These are phyloP conservation scores for Irpex sp. DNA, from an alignment of 1,284 basidiomycete genomes.

Conservation along the genomic window DNA sequence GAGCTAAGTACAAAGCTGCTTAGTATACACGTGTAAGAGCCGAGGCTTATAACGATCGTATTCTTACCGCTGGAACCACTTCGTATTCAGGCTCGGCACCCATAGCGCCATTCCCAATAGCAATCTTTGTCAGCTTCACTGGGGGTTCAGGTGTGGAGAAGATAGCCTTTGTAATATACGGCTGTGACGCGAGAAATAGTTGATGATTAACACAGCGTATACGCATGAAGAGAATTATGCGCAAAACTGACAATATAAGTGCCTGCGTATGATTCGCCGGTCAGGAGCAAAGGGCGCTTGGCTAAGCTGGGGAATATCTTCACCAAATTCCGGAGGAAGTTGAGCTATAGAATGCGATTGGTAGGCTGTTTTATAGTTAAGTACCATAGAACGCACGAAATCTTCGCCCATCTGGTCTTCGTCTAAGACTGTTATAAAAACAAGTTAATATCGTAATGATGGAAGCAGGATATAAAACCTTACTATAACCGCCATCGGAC, in stretches of 20 bases:
- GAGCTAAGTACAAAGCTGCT: not conserved
- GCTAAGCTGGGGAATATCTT: conserved; percentile 26
- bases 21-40: no score
- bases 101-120: conserved; percentile 66
- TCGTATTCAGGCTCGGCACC: conserved; percentile 46
- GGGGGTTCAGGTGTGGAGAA: conserved; percentile 58
- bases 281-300: conserved; percentile 25
- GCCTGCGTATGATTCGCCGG: conserved; percentile 28
- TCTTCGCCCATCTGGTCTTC: conserved; percentile 66
- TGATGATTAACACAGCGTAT: not conserved
- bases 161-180: conserved; percentile 60
- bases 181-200: conserved; percentile 31
- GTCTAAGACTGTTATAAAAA: conserved; percentile 40
- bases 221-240: conserved; percentile 13
- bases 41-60: no score
- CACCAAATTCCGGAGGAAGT: conserved; percentile 19
- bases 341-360: conserved; percentile 13
- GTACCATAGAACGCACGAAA: conserved; percentile 45
- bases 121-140: conserved; percentile 59
- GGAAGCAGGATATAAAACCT: conserved; percentile 37
- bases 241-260: conserved; percentile 30
- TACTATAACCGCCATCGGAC: conserved; percentile 31
- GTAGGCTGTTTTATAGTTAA: not conserved
- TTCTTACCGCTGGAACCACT: conserved; percentile 44
- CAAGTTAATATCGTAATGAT: not conserved